Evolutionary conservation across 306 rosid species (phyloP).

Genomic region (Geum urbanum): DNA sequence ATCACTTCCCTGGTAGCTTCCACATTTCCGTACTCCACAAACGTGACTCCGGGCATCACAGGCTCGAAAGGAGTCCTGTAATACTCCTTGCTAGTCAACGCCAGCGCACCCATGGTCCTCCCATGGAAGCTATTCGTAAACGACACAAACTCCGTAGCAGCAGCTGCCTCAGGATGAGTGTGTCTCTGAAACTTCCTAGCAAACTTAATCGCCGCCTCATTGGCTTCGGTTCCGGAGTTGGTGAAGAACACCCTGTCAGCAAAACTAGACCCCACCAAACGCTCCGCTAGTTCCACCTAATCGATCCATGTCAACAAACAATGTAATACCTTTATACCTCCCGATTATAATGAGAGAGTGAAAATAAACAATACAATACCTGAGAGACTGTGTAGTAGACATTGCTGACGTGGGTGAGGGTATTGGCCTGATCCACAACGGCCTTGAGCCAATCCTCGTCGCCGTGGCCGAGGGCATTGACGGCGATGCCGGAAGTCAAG

Average conservation of each 20-base stretch:
- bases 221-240: slow-evolving; percentile 95
- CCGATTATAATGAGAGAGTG: not conserved
- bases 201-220: slow-evolving; percentile 92
- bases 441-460: slow-evolving; percentile 81
- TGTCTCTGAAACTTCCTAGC: slow-evolving; percentile 77
- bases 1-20: slow-evolving; percentile 57
- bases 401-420: slow-evolving; percentile 83
- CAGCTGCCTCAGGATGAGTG: slow-evolving; percentile 39
- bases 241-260: slow-evolving; percentile 86
- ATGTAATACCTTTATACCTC: not conserved
- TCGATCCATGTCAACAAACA: slow-evolving; percentile 16
- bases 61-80: slow-evolving; percentile 90
- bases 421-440: slow-evolving; percentile 57
- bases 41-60: slow-evolving; percentile 92
- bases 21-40: slow-evolving; percentile 75
- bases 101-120: slow-evolving; percentile 91
- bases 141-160: slow-evolving; percentile 66
- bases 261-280: slow-evolving; percentile 61
- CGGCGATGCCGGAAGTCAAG: slow-evolving; percentile 73
- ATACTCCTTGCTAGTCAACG: slow-evolving; percentile 89
- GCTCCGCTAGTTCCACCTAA: slow-evolving; percentile 81
- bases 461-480: slow-evolving; percentile 75
- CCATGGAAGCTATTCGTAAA: slow-evolving; percentile 88
- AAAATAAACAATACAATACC: slow-evolving; percentile 33
- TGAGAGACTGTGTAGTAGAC: slow-evolving; percentile 68